Evolutionary conservation across 768 basidiomycete genomes (phyloP).

Genomic region (Sistotremastrum suecicum): DNA sequence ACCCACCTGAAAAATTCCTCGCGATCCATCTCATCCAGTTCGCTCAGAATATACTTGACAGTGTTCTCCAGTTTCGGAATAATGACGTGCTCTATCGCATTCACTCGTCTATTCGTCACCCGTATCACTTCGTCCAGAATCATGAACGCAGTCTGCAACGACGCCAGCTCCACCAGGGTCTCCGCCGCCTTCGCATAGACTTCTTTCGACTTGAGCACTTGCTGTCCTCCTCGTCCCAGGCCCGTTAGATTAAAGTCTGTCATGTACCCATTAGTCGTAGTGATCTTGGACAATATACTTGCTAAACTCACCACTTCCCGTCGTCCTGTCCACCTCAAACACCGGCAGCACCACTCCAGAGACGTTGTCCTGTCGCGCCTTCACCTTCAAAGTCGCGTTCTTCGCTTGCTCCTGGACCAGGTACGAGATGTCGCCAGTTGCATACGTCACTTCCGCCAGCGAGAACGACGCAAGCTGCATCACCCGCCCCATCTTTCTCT

Average conservation of each 20-base stretch:
- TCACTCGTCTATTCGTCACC: slow-evolving; percentile 97
- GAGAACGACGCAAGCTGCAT: slow-evolving; percentile 99
- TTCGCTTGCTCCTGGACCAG: slow-evolving; percentile 95
- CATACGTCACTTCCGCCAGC: slow-evolving; percentile 96
- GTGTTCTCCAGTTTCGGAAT: slow-evolving; percentile 95
- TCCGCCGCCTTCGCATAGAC: slow-evolving; percentile 97
- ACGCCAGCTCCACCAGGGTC: slow-evolving; percentile 93
- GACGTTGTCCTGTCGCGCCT: slow-evolving; percentile 94
- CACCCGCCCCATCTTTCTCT: slow-evolving; percentile 96
- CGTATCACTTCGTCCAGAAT: slow-evolving; percentile 98
- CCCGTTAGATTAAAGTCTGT: slow-evolving; percentile 95
- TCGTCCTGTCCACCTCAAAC: slow-evolving; percentile 81
- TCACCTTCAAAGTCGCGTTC: slow-evolving; percentile 81
- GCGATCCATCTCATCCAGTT: slow-evolving; percentile 97
- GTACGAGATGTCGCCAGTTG: slow-evolving; percentile 94
- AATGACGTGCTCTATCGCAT: slow-evolving; percentile 95
- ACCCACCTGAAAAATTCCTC: slow-evolving; percentile 82
- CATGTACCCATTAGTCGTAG: not conserved
- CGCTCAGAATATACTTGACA: slow-evolving; percentile 94
- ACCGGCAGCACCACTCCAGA: slow-evolving; percentile 92
- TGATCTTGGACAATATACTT: not conserved
- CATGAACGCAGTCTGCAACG: slow-evolving; percentile 93
- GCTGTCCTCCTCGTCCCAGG: slow-evolving; percentile 92
- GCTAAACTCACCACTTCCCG: slow-evolving; percentile 54
- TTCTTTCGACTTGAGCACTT: slow-evolving; percentile 88